Percentiles rank a stretch among this genome's conserved stretches.
These are phyloP conservation scores for Suillus americanus DNA, from an alignment of 768 basidiomycete species.

Conservation along the genomic window DNA sequence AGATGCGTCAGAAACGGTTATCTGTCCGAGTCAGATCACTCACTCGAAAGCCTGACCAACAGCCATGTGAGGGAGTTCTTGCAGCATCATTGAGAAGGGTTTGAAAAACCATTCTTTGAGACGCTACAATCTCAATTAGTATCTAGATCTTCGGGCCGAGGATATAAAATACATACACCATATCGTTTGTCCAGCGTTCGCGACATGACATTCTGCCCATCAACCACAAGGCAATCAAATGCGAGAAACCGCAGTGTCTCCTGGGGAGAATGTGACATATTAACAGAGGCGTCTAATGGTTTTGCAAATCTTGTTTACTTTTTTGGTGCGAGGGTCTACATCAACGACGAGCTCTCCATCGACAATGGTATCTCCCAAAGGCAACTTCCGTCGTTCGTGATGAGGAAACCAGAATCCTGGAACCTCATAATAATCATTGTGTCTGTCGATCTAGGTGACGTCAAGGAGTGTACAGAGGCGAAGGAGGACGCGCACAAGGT, in stretches of 20 bases:
- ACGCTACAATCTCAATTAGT: slow-evolving; percentile 29
- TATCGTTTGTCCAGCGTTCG: slow-evolving; percentile 84
- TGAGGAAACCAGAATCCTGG: slow-evolving; percentile 88
- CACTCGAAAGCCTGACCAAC: slow-evolving; percentile 80
- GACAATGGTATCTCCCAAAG: slow-evolving; percentile 77
- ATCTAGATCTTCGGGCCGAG: not conserved
- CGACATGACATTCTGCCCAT: slow-evolving; percentile 85
- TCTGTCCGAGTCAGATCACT: slow-evolving; percentile 27
- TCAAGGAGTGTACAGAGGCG: slow-evolving; percentile 8
- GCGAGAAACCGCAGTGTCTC: slow-evolving; percentile 80
- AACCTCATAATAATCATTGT: slow-evolving; percentile 79
- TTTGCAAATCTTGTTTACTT: slow-evolving; percentile 43
- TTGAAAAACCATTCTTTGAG: slow-evolving; percentile 79
- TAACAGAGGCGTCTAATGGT: not conserved
- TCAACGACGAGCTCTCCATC: slow-evolving; percentile 96
- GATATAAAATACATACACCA: slow-evolving; percentile 55
- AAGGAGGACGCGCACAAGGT: slow-evolving; percentile 57
- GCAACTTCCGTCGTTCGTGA: slow-evolving; percentile 65
- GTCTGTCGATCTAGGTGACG: slow-evolving; percentile 81
- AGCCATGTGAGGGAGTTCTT: slow-evolving; percentile 66
- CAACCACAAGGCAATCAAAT: slow-evolving; percentile 90
- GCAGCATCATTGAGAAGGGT: slow-evolving; percentile 72
- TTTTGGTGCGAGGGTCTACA: slow-evolving; percentile 70
- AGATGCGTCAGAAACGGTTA: slow-evolving; percentile 9
- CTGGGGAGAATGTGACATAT: slow-evolving; percentile 38